phyloP scores from a whole-genome alignment of 2,329 filamentous ascomycete species.

The Rhynchosporium agropyri region DNA sequence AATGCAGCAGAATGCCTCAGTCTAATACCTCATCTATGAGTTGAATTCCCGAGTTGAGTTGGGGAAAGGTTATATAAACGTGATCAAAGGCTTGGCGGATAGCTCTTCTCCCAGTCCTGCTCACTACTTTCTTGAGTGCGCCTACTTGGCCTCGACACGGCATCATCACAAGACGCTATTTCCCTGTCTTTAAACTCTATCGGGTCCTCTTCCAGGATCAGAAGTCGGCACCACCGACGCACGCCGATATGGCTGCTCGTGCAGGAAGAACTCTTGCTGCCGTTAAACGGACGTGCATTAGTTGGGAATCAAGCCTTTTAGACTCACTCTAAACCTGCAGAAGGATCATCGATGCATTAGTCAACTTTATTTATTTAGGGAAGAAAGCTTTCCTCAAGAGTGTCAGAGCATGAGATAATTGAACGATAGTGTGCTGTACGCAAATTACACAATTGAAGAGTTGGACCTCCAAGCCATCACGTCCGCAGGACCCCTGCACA shows the following conservation, averaged over 20 bases:
- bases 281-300: background rate
- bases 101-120: background rate
- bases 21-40: no score
- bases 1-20: no score
- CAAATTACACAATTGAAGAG: no score
- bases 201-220: background rate
- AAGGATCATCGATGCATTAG: background rate
- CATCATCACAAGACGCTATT: slow-evolving; percentile 2
- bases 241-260: slow-evolving; percentile 4
- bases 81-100: slow-evolving; percentile 10
- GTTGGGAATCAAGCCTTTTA: slow-evolving; percentile 9
- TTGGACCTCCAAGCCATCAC: no score
- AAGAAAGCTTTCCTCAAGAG: no score
- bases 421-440: no score
- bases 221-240: background rate
- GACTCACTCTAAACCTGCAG: background rate
- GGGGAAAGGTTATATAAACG: background rate
- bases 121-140: background rate
- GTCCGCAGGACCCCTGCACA: no score
- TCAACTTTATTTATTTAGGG: no score
- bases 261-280: background rate
- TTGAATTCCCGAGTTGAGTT: background rate
- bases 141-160: background rate
- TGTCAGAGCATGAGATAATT: no score
- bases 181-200: background rate